phyloP scores from a whole-genome alignment of 106 monocot species.

The Triglochin maritima region DNA sequence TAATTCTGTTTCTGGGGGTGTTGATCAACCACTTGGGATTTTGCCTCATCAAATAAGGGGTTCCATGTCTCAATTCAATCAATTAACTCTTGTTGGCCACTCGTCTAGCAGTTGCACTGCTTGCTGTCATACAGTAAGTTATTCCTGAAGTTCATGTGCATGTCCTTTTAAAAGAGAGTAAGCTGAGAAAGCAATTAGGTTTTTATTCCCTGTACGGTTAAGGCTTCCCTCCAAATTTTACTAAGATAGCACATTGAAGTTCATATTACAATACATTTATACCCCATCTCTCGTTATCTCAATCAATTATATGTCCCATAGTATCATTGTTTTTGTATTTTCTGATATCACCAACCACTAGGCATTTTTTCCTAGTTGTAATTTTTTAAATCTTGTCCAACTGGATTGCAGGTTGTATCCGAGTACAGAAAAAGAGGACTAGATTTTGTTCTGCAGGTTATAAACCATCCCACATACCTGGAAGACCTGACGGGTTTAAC shows the following conservation, averaged over 20 bases:
- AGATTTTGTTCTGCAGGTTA: constrained; percentile 72
- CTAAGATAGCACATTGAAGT: too few species aligned
- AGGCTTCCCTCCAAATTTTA: not conserved
- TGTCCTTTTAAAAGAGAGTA: not conserved
- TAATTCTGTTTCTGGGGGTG: constrained; percentile 23
- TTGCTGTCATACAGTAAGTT: constrained; percentile 63
- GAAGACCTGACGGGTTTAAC: constrained; percentile 94
- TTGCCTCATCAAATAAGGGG: constrained; percentile 96
- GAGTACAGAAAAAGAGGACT: constrained; percentile 73
- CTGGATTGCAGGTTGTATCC: constrained; percentile 61
- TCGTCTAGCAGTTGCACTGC: constrained; percentile 85
- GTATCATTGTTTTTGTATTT: too few species aligned
- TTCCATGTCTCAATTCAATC: constrained; percentile 58
- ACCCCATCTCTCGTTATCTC: too few species aligned
- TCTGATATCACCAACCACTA: not conserved
- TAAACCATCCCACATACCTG: constrained; percentile 81
- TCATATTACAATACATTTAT: too few species aligned
- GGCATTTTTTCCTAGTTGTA: not conserved
- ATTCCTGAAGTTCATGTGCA: not conserved
- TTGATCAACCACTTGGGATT: constrained; percentile 65
- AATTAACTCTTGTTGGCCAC: constrained; percentile 65
- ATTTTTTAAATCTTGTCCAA: not conserved
- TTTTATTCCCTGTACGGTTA: not conserved
- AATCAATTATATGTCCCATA: too few species aligned
- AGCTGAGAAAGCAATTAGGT: not conserved